These are phyloP conservation scores for Populus simonii DNA, from an alignment of 345 rosid species.

Conservation along the genomic window DNA sequence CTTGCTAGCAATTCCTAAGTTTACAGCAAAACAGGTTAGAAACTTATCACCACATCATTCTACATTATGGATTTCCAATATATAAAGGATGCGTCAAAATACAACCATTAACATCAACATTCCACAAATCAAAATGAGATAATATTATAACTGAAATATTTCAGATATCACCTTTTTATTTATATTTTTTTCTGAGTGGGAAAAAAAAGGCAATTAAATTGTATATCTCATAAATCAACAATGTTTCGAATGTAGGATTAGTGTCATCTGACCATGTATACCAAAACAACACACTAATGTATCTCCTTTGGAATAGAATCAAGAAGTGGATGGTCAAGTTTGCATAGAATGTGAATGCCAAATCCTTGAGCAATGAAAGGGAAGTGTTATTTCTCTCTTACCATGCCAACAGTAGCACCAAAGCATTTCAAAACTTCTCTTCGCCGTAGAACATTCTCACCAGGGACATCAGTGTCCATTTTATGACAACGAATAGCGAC, in stretches of 20 bases:
- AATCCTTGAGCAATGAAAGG: background rate
- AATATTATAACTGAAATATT: no score
- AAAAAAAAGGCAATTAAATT: no score
- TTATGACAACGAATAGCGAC: constrained; percentile 47
- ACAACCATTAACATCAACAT: background rate
- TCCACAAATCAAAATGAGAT: background rate
- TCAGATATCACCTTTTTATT: no score
- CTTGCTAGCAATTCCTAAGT: constrained; percentile 65
- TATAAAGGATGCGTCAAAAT: background rate
- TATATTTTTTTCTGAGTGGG: no score
- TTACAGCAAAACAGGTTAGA: constrained; percentile 50
- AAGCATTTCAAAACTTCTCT: constrained; percentile 58
- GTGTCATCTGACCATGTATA: no score
- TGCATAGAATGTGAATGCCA: background rate
- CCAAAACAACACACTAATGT: no score
- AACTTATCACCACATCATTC: constrained; percentile 51
- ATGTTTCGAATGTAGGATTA: no score
- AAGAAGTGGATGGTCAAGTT: no score
- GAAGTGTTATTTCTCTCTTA: constrained; percentile 12
- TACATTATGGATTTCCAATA: background rate
- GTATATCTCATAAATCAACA: no score
- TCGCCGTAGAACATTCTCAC: constrained; percentile 37
- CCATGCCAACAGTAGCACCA: constrained; percentile 65
- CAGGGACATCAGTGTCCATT: constrained; percentile 29
- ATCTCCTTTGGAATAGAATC: no score